Evolutionary conservation across 1,139 yeast species (phyloP).

Genomic region (Yueomyces sp.): DNA sequence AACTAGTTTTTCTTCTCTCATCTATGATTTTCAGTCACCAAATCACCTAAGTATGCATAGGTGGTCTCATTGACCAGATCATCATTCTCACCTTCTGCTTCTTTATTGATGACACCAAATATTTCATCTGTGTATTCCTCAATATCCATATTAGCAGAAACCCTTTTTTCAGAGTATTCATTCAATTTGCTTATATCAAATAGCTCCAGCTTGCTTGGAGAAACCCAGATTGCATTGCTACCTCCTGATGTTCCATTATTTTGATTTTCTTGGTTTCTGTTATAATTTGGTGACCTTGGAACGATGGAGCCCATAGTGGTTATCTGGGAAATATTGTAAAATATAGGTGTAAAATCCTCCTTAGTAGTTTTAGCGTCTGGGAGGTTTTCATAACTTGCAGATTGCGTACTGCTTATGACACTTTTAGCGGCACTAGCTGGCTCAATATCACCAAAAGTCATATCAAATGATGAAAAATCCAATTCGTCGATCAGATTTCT

Average conservation of each 20-base stretch:
- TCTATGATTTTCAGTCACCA: too few relatives aligned
- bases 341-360: not conserved
- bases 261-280: not conserved
- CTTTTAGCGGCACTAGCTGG: not conserved
- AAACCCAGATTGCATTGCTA: slow-evolving; percentile 24
- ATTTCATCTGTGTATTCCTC: not conserved
- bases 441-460: slow-evolving; percentile 16
- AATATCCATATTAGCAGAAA: not conserved
- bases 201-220: slow-evolving; percentile 22
- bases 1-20: too few relatives aligned
- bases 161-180: not conserved
- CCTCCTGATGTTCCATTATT: slow-evolving; percentile 2
- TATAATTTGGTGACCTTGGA: slow-evolving; percentile 1
- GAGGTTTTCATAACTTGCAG: not conserved
- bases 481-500: slow-evolving; percentile 14
- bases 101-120: not conserved
- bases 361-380: not conserved
- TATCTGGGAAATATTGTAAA: slow-evolving; percentile 4
- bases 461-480: slow-evolving; percentile 22
- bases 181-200: slow-evolving; percentile 9
- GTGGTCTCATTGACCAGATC: not conserved
- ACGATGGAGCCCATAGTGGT: slow-evolving; percentile 2
- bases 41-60: not conserved
- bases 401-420: not conserved
- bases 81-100: not conserved